Evolutionary conservation across 2,329 filamentous ascomycete genomes (phyloP).

Genomic region (Emmonsiellopsis sp.): DNA sequence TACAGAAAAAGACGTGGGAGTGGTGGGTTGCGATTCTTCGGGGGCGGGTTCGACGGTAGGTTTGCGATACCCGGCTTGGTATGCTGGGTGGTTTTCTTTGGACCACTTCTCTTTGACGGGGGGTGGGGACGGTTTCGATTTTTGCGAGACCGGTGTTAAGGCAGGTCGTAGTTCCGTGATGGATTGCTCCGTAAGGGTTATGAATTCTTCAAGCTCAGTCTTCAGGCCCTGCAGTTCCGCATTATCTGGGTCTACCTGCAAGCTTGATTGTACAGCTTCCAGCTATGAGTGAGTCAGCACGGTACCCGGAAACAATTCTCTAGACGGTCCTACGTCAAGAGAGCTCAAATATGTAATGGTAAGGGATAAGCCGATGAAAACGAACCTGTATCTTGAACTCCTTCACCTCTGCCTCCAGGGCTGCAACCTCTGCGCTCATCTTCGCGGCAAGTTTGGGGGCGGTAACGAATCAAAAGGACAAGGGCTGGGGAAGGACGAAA

Average conservation of each 20-base stretch:
- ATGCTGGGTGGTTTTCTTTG: conserved; percentile 70
- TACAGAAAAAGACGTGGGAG: conserved; percentile 59
- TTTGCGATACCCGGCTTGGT: conserved; percentile 50
- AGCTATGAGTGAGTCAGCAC: conserved; percentile 42
- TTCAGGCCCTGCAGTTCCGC: conserved; percentile 67
- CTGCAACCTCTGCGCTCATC: conserved; percentile 34
- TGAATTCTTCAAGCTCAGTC: conserved; percentile 71
- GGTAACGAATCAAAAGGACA: too few relatives aligned
- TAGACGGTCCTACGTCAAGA: neutral
- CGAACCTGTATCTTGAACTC: conserved; percentile 51
- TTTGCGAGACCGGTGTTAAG: conserved; percentile 36
- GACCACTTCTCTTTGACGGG: conserved; percentile 65
- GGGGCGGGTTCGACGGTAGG: conserved; percentile 27
- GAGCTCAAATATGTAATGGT: neutral
- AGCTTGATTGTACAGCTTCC: conserved; percentile 64
- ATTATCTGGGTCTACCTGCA: conserved; percentile 73
- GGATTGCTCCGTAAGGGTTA: conserved; percentile 67
- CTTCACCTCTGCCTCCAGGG: conserved; percentile 43
- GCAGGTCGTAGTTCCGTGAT: conserved; percentile 69
- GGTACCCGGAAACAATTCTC: neutral
- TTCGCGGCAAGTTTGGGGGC: neutral
- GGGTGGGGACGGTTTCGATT: conserved; percentile 38
- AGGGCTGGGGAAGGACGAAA: neutral
- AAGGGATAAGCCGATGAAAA: neutral
- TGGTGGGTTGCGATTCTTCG: conserved; percentile 46